Conservation (phyloP, 768 basidiomycete species). For the Symmetrospora coprosmae region DNA sequence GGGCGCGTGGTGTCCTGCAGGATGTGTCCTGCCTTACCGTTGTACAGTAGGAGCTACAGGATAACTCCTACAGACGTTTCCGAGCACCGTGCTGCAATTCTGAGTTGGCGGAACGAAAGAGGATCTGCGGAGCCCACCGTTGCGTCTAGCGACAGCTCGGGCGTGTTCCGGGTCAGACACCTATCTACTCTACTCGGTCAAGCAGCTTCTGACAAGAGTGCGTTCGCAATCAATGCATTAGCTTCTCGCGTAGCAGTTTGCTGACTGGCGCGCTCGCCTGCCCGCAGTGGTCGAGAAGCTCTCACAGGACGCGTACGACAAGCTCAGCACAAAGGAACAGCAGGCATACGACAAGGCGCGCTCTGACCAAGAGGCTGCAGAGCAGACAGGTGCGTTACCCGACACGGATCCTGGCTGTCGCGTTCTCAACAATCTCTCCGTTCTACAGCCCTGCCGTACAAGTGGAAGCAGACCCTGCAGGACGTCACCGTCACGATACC, state of each 20-base stretch:
- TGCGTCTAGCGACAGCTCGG: too few species aligned
- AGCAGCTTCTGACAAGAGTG: too few species aligned
- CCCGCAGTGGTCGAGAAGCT: conserved; percentile 6
- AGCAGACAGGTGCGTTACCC: conserved; percentile 61
- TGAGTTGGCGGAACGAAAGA: too few species aligned
- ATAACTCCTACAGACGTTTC: too few species aligned
- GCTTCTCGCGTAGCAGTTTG: not conserved
- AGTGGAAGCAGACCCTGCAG: conserved; percentile 75
- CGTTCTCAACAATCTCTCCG: conserved; percentile 24
- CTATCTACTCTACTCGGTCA: too few species aligned
- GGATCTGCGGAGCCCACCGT: too few species aligned
- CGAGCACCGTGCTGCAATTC: too few species aligned
- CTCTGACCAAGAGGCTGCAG: conserved; percentile 53
- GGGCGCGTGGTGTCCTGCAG: too few species aligned
- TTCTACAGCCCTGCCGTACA: conserved; percentile 53
- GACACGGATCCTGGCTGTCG: not conserved
- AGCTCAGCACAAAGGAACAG: conserved; percentile 59
- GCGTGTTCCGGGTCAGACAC: too few species aligned
- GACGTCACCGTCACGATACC: conserved; percentile 72
- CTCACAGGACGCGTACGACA: conserved; percentile 47
- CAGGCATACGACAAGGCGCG: conserved; percentile 57
- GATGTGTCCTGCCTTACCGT: too few species aligned
- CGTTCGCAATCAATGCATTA: not conserved
- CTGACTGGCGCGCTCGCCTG: not conserved
- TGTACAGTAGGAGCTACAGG: too few species aligned